Conservation (phyloP, 225 moss, liverwort and hornwort genomes). For the Polytrichum formosum region DNA sequence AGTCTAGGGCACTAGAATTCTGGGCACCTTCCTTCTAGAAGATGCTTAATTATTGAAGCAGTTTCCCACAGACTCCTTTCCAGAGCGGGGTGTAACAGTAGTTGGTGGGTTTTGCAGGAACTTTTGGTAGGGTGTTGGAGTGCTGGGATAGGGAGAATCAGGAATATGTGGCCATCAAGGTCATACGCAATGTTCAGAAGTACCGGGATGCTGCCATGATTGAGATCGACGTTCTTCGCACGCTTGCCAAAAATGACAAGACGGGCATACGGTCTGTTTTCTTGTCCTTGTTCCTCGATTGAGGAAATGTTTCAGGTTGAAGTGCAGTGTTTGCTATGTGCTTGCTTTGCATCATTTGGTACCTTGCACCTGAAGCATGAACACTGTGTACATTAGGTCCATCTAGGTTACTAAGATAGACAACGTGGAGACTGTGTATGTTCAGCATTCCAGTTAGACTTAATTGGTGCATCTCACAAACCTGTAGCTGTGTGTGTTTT, state of each 20-base stretch:
- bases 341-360: too few species aligned
- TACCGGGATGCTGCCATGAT: slow-evolving; percentile 99
- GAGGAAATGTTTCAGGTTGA: too few species aligned
- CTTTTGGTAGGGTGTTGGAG: slow-evolving; percentile 99
- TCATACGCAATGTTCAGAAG: slow-evolving; percentile 99
- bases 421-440: background rate
- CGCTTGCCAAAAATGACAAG: slow-evolving; percentile 99
- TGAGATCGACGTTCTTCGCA: slow-evolving; percentile 97
- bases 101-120: slow-evolving; percentile 90
- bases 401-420: too few species aligned
- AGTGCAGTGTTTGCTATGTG: too few species aligned
- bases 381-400: too few species aligned
- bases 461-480: background rate
- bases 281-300: background rate
- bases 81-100: slow-evolving; percentile 43
- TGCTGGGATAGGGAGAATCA: slow-evolving; percentile 99
- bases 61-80: too few species aligned
- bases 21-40: too few species aligned
- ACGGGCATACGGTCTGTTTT: slow-evolving; percentile 86
- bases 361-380: too few species aligned
- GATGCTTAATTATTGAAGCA: too few species aligned
- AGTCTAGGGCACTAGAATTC: too few species aligned
- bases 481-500: background rate
- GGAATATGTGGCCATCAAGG: slow-evolving; percentile 99
- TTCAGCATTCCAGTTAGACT: background rate